Percentiles rank a stretch among this genome's conserved stretches.
These are phyloP conservation scores for Malassezia yamatoensis DNA, from an alignment of 1,284 basidiomycete species.

Conservation along the genomic window DNA sequence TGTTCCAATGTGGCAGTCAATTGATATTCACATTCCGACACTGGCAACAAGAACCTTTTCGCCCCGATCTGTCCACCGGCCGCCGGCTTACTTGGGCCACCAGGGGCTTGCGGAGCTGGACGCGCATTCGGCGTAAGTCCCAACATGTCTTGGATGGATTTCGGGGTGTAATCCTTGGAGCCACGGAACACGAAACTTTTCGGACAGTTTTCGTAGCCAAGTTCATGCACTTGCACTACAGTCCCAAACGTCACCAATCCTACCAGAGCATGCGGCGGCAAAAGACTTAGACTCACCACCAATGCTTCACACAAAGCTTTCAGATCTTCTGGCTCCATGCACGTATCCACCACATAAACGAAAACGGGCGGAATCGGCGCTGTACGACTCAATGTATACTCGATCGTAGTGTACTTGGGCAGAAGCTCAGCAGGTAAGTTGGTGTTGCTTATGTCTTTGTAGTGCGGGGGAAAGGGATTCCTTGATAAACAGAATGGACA, in stretches of 20 bases:
- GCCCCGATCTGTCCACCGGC: slow-evolving; percentile 60
- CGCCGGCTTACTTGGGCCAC: slow-evolving; percentile 53
- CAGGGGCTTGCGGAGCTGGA: slow-evolving; percentile 50
- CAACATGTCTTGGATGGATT: slow-evolving; percentile 98
- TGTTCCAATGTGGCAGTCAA: slow-evolving; percentile 85
- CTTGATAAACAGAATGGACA: slow-evolving; percentile 95
- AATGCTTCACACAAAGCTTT: slow-evolving; percentile 86
- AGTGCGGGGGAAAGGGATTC: slow-evolving; percentile 95
- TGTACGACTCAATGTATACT: slow-evolving; percentile 87
- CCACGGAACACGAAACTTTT: slow-evolving; percentile 99
- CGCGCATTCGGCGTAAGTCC: slow-evolving; percentile 58
- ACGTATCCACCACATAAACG: slow-evolving; percentile 93
- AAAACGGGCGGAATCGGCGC: slow-evolving; percentile 90
- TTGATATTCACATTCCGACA: slow-evolving; percentile 89
- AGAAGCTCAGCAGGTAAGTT: slow-evolving; percentile 90
- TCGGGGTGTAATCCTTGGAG: slow-evolving; percentile 92
- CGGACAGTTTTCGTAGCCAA: slow-evolving; percentile 88
- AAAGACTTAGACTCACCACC: slow-evolving; percentile 79
- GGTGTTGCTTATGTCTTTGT: slow-evolving; percentile 95
- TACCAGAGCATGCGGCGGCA: slow-evolving; percentile 86
- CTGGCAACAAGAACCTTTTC: slow-evolving; percentile 84
- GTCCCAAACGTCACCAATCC: slow-evolving; percentile 93
- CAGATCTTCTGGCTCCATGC: slow-evolving; percentile 88
- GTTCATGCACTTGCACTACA: slow-evolving; percentile 98
- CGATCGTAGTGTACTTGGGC: slow-evolving; percentile 97